phyloP scores from a whole-genome alignment of 1,139 yeast genomes.

The Debaryomyces sp. region DNA sequence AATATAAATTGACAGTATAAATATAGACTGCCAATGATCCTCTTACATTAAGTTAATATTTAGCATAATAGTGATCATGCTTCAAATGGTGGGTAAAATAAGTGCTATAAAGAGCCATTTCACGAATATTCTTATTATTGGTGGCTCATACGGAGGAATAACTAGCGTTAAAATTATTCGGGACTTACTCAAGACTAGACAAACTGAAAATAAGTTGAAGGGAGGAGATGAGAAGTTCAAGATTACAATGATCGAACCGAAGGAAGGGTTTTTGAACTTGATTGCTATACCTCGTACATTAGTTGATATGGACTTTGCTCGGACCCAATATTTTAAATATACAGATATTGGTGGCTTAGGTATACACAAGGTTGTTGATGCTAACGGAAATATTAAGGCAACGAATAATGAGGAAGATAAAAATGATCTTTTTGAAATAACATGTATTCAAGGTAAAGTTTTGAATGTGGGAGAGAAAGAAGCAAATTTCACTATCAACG shows the following conservation, averaged over 20 bases:
- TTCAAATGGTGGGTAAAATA: not conserved
- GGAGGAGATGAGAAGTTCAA: conserved; percentile 22
- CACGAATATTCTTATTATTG: conserved; percentile 48
- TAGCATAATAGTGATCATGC: not conserved
- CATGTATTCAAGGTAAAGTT: conserved; percentile 47
- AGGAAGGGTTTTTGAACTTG: conserved; percentile 53
- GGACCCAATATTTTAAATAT: conserved; percentile 35
- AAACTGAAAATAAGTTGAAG: not conserved
- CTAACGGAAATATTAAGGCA: conserved; percentile 14
- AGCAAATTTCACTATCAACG: conserved; percentile 26
- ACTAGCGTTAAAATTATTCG: conserved; percentile 42
- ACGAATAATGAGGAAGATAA: conserved; percentile 6
- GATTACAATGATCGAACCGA: conserved; percentile 52
- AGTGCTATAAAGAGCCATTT: not conserved
- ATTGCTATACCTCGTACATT: conserved; percentile 54
- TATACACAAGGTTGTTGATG: not conserved
- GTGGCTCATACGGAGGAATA: conserved; percentile 55
- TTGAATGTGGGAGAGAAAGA: conserved; percentile 28
- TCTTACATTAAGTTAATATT: not conserved
- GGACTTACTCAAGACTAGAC: conserved; percentile 16
- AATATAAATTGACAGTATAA: not conserved
- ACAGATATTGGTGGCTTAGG: not conserved
- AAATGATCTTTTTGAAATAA: conserved; percentile 17
- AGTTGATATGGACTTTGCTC: conserved; percentile 49
- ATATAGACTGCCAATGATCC: not conserved